Evolutionary conservation across 495 filamentous ascomycete species (phyloP), one percentile per base, ranked within the genome.

Genomic region (Aspergillus leporis): DNA sequence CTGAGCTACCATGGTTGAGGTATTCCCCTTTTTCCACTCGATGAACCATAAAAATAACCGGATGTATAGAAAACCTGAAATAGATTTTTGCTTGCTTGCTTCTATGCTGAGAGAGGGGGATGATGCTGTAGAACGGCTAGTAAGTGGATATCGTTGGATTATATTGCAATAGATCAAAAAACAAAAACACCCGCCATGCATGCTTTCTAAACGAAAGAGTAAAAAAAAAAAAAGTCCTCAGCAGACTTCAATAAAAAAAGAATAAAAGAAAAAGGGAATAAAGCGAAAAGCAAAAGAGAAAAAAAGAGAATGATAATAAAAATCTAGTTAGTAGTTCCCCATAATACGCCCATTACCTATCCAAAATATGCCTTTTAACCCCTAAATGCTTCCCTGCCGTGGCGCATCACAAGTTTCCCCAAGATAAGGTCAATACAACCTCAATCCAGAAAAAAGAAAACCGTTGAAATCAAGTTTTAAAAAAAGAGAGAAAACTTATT

Each of bases 101-200:
- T 47, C 43, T 47, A 47, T 45, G 41, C 16, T 45, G 19, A 4
- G 14, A 36, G 18, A 36, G 16, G 28, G 41, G 23, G 21, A 50
- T 38, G 46, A 22, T 25, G 46, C 25, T 16, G 23, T 28, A 16
- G 19, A 6, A 53, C 25, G 14, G 31, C 18, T 3, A 47, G 43
- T 25, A 28, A 53, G 51, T 38, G 51, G 51, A 53, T 53, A 53
- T 53, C 51, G 43, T 47, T 47, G 43, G 18, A 47, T 47, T 22
- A 53, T 38, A 53, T 47, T 22, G 31, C 51, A 53, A 40, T 40
- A 41, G 31, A 51, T 51, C 50, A 34, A 30, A 28, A 40, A 59
- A n/a, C 51, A 21, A 22, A 22, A 60, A 60, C 58, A 55, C 58
- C 58, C 23, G 36, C 58, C 51, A 55, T 55, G 58, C 58, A 55